Conservation (phyloP, 331 rosid species). For the Stylosanthes scabra region DNA sequence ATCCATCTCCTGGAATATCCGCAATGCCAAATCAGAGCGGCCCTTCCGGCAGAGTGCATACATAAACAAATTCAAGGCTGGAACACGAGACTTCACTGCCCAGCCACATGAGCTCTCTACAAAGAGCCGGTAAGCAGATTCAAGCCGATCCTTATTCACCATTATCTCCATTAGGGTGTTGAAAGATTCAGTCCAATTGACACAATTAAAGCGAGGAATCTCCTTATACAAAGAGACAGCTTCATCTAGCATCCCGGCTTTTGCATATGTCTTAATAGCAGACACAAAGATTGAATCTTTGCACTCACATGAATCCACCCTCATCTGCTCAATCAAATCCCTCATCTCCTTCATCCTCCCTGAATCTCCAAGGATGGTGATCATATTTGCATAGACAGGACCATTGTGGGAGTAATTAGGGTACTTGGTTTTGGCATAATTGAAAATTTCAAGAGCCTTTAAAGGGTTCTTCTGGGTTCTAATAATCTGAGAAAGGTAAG, state of each 20-base stretch:
- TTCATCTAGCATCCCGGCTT: constrained; percentile 60
- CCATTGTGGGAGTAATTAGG: constrained; percentile 79
- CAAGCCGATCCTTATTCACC: constrained; percentile 65
- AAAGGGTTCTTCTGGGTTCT: constrained; percentile 67
- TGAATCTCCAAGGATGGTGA: constrained; percentile 64
- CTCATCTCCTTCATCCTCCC: constrained; percentile 68
- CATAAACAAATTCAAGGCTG: constrained; percentile 77
- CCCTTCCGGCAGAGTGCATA: constrained; percentile 59
- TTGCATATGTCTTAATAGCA: constrained; percentile 67
- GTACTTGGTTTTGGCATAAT: constrained; percentile 62
- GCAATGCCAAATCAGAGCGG: constrained; percentile 78
- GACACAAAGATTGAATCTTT: constrained; percentile 72
- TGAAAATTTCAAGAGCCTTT: constrained; percentile 70
- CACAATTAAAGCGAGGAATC: constrained; percentile 71
- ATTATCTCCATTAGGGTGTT: constrained; percentile 73
- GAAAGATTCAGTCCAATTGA: constrained; percentile 78
- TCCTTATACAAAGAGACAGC: constrained; percentile 62
- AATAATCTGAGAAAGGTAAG: constrained; percentile 69
- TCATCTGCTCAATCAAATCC: constrained; percentile 70
- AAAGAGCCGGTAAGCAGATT: constrained; percentile 63
- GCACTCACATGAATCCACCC: constrained; percentile 76
- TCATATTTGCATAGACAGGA: constrained; percentile 78
- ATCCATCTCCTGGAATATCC: constrained; percentile 82
- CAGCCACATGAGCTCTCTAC: constrained; percentile 68
- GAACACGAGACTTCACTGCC: constrained; percentile 69